Evolutionary conservation across 164 flowering plant species (phyloP).

Genomic region (Stephania japonica): DNA sequence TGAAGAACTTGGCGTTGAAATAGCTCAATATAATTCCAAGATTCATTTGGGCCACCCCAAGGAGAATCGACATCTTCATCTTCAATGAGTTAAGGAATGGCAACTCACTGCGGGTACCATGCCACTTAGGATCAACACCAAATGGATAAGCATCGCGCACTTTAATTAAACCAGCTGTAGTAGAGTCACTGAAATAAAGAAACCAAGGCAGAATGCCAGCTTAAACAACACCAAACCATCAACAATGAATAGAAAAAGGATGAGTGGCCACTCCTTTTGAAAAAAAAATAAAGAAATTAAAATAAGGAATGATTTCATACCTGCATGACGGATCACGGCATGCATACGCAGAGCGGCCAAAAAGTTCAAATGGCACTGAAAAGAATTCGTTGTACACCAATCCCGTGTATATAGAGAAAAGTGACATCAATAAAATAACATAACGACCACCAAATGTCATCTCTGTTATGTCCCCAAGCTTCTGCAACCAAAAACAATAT

Average conservation of each 20-base stretch:
- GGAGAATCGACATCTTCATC: constrained; percentile 98
- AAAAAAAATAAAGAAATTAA: background rate
- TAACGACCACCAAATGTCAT: constrained; percentile 98
- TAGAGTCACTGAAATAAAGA: constrained; percentile 54
- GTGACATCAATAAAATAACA: constrained; percentile 84
- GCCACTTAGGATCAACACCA: constrained; percentile 95
- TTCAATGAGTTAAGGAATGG: constrained; percentile 95
- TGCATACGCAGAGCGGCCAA: constrained; percentile 86
- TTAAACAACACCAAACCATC: constrained; percentile 1
- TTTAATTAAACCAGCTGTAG: constrained; percentile 75
- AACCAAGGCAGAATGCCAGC: background rate
- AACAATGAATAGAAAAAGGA: background rate
- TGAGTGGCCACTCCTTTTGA: background rate
- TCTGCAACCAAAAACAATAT: constrained; percentile 40
- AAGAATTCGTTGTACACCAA: constrained; percentile 94
- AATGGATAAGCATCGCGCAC: constrained; percentile 79
- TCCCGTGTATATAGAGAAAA: constrained; percentile 96
- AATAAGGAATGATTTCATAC: constrained; percentile 29
- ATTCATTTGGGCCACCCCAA: constrained; percentile 97
- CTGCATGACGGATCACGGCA: constrained; percentile 89
- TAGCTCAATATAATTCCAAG: constrained; percentile 87
- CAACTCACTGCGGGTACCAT: constrained; percentile 87
- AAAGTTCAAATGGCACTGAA: constrained; percentile 85
- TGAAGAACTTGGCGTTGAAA: constrained; percentile 73
- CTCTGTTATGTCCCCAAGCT: constrained; percentile 88